phyloP scores from a whole-genome alignment of 164 flowering plant species.

The Sedum album region DNA sequence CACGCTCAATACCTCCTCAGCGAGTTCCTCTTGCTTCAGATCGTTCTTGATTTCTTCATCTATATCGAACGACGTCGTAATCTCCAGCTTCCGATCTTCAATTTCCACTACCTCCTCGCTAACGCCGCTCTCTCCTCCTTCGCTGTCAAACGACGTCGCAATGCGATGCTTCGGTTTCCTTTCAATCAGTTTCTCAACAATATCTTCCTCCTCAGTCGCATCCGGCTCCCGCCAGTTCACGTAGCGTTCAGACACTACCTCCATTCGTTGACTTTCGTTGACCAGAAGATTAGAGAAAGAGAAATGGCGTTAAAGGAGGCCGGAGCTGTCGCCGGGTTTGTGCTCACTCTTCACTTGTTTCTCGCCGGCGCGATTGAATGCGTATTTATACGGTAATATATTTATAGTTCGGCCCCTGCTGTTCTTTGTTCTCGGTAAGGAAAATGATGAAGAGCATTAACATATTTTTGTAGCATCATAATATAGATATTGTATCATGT shows the following conservation, averaged over 20 bases:
- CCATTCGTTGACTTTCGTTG: background rate
- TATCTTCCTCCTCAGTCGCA: background rate
- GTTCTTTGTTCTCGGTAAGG: background rate
- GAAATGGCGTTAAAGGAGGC: too few relatives aligned
- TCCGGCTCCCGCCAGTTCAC: background rate
- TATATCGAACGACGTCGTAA: background rate
- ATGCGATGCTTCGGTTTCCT: constrained; percentile 2
- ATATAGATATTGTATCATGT: too few relatives aligned
- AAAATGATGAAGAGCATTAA: too few relatives aligned
- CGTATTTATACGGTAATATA: background rate
- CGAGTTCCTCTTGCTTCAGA: background rate
- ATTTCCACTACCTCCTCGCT: too few relatives aligned
- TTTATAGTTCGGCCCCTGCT: background rate
- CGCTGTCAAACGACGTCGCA: background rate
- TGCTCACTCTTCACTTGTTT: background rate
- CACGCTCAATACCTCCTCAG: background rate
- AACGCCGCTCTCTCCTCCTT: background rate
- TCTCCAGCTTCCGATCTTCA: background rate
- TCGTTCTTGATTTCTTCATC: background rate
- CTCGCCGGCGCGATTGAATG: background rate
- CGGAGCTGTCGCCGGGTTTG: background rate
- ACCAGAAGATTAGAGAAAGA: background rate
- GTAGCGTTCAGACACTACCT: background rate
- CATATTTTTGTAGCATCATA: too few relatives aligned
- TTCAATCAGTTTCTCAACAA: background rate